A percentile compares a stretch with the other conserved stretches of the same genome.
These are phyloP conservation scores for Echeveria elegans DNA, from an alignment of 164 flowering plant genomes.

Conservation along the genomic window DNA sequence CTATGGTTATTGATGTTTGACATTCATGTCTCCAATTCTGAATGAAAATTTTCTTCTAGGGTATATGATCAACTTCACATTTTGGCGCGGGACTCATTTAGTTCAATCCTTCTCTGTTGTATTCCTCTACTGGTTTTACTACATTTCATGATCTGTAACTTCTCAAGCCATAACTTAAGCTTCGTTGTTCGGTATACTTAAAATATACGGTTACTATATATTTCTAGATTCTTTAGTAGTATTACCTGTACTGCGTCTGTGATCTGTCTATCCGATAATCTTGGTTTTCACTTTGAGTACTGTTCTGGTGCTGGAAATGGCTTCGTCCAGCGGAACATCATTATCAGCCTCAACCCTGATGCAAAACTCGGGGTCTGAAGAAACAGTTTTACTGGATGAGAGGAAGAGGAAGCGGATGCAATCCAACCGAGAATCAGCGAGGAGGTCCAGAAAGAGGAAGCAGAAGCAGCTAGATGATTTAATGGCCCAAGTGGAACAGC, in stretches of 20 bases:
- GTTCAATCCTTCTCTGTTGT: slow-evolving; percentile 62
- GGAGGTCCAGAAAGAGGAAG: slow-evolving; percentile 41
- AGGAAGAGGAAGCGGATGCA: slow-evolving; percentile 38
- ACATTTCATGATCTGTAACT: slow-evolving; percentile 26
- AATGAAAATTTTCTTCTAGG: slow-evolving; percentile 37
- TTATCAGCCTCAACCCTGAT: slow-evolving; percentile 21
- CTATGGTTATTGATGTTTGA: slow-evolving; percentile 28
- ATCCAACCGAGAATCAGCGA: slow-evolving; percentile 41
- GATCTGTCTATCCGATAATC: not conserved
- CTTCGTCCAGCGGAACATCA: slow-evolving; percentile 28
- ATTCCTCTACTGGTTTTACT: slow-evolving; percentile 54
- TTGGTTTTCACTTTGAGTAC: not conserved
- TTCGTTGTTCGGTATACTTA: not conserved
- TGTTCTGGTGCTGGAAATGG: slow-evolving; percentile 15
- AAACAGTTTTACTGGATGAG: slow-evolving; percentile 27
- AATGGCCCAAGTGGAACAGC: slow-evolving; percentile 19
- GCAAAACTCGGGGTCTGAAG: slow-evolving; percentile 29
- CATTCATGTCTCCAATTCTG: slow-evolving; percentile 47
- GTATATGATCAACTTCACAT: slow-evolving; percentile 36
- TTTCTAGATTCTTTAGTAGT: not conserved
- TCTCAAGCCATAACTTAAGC: not conserved
- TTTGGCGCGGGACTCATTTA: slow-evolving; percentile 40
- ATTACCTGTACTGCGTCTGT: not conserved
- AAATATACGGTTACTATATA: not conserved
- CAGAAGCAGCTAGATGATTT: slow-evolving; percentile 41